A percentile compares a stretch with the other conserved stretches of the same genome.
These are phyloP conservation scores for Blastobotrys illinoisensis DNA, from an alignment of 1,139 yeast genomes.

Conservation along the genomic window DNA sequence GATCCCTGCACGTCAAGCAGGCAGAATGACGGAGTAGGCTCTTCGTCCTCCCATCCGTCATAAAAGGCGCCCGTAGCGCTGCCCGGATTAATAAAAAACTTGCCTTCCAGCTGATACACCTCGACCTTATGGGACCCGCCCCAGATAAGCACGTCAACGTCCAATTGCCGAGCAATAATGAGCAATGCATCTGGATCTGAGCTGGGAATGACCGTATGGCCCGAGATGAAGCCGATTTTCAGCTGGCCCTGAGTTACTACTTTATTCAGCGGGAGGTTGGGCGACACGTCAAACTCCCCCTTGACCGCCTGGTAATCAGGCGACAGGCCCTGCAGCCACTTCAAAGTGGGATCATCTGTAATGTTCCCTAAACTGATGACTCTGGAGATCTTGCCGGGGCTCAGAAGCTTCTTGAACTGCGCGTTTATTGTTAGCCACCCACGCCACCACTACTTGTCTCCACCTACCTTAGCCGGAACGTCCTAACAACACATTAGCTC, in stretches of 20 bases:
- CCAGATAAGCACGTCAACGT: slow-evolving; percentile 88
- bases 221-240: slow-evolving; percentile 79
- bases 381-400: slow-evolving; percentile 76
- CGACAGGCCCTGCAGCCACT: slow-evolving; percentile 61
- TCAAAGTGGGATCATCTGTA: slow-evolving; percentile 57
- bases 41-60: slow-evolving; percentile 44
- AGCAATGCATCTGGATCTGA: slow-evolving; percentile 81
- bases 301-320: slow-evolving; percentile 69
- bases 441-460: background rate
- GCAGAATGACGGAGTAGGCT: slow-evolving; percentile 77
- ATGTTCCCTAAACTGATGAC: slow-evolving; percentile 84
- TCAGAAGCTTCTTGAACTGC: slow-evolving; percentile 68
- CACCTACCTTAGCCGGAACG: slow-evolving; percentile 36
- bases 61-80: slow-evolving; percentile 89
- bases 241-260: slow-evolving; percentile 66
- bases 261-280: slow-evolving; percentile 53
- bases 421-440: slow-evolving; percentile 5
- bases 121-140: slow-evolving; percentile 95
- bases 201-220: slow-evolving; percentile 77
- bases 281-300: slow-evolving; percentile 61
- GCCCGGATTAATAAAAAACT: slow-evolving; percentile 91
- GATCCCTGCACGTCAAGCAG: slow-evolving; percentile 75
- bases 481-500: slow-evolving; percentile 26
- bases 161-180: slow-evolving; percentile 81
- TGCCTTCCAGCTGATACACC: slow-evolving; percentile 87